A percentile compares a stretch with the other conserved stretches of the same genome.
Evolutionary conservation across 345 rosid genomes (phyloP).

Genomic region (Sonneratia caseolaris): DNA sequence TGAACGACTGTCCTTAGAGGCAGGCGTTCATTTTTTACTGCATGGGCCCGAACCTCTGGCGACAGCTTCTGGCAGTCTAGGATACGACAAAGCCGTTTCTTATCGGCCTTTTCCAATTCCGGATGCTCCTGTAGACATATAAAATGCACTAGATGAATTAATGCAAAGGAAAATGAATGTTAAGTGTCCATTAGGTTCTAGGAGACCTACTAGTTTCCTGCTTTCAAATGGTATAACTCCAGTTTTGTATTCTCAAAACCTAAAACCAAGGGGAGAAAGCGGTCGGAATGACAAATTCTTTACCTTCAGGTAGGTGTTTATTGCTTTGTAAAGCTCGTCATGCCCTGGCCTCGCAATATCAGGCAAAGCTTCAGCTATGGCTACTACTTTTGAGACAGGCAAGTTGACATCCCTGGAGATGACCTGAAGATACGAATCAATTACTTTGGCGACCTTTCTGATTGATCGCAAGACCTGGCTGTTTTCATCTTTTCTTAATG

Average conservation of each 20-base stretch:
- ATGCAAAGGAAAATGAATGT: not conserved
- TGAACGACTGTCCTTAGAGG: constrained; percentile 95
- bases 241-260: no score
- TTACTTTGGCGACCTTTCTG: constrained; percentile 56
- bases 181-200: not conserved
- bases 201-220: not conserved
- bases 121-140: constrained; percentile 63
- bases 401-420: constrained; percentile 54
- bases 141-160: not conserved
- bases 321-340: constrained; percentile 81
- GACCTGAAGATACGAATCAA: constrained; percentile 72
- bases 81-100: constrained; percentile 62
- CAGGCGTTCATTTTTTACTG: constrained; percentile 85
- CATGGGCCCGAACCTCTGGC: constrained; percentile 74
- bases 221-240: no score
- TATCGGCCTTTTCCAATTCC: constrained; percentile 71
- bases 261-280: not conserved
- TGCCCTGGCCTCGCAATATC: constrained; percentile 56
- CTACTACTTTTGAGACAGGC: constrained; percentile 43
- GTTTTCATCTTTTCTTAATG: constrained; percentile 33
- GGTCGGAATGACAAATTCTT: not conserved
- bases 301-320: constrained; percentile 86
- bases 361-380: constrained; percentile 71
- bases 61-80: constrained; percentile 95
- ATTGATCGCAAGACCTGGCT: constrained; percentile 35